A percentile compares a stretch with the other conserved stretches of the same genome.
phyloP scores from a whole-genome alignment of 331 rosid genomes.

The Rosa hybrid region DNA sequence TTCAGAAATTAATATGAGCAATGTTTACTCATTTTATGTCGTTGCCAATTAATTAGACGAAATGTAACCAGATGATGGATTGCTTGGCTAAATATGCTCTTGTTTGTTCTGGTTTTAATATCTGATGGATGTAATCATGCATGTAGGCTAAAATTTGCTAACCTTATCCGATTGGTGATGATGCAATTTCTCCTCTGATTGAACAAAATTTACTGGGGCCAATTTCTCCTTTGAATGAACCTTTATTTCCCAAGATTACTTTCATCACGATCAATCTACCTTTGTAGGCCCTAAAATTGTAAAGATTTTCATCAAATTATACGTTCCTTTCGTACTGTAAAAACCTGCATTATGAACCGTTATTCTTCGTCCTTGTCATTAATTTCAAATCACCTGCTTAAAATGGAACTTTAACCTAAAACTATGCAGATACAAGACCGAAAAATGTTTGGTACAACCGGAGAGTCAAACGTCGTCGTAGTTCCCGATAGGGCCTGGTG shows the following conservation, averaged over 20 bases:
- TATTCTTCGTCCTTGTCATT: not conserved
- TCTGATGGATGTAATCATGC: too few relatives aligned
- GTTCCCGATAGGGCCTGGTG: not conserved
- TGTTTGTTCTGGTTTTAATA: too few relatives aligned
- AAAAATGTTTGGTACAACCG: not conserved
- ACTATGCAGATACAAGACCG: not conserved
- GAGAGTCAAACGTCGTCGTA: slow-evolving; percentile 9
- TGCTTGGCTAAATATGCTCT: too few relatives aligned
- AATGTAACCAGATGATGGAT: too few relatives aligned
- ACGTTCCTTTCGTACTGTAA: not conserved
- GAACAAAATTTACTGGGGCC: not conserved
- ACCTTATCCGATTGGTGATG: too few relatives aligned
- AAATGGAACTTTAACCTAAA: not conserved
- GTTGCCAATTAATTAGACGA: too few relatives aligned
- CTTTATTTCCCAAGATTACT: not conserved
- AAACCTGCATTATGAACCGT: not conserved
- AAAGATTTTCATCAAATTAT: not conserved
- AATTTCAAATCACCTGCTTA: not conserved
- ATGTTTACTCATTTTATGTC: too few relatives aligned
- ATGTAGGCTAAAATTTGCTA: too few relatives aligned
- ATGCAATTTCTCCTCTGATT: not conserved
- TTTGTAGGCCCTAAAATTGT: not conserved
- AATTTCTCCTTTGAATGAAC: not conserved
- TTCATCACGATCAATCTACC: not conserved
- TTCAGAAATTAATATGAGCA: too few relatives aligned